Percentiles rank a stretch among this genome's conserved stretches.
Evolutionary conservation across 2,329 filamentous ascomycete species (phyloP).

Genomic region (Metarhizium robertsii): DNA sequence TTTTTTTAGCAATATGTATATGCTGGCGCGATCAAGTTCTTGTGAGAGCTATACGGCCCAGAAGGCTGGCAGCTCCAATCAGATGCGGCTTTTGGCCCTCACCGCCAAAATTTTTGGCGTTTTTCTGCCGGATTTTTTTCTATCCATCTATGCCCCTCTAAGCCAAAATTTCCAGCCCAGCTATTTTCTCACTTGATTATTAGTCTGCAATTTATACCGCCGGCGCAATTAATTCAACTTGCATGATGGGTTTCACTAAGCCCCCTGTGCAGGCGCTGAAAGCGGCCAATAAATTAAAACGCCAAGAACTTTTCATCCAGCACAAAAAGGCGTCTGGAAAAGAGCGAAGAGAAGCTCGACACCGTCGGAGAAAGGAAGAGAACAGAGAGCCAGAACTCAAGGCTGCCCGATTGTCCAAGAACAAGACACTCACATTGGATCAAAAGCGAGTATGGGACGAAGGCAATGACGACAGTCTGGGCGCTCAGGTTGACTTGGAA

Average conservation of each 20-base stretch:
- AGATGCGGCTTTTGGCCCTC: slow-evolving; percentile 10
- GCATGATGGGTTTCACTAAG: slow-evolving; percentile 25
- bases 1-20: not conserved
- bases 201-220: slow-evolving; percentile 7
- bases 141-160: slow-evolving; percentile 11
- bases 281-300: slow-evolving; percentile 67
- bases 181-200: not conserved
- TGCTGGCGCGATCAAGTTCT: not conserved
- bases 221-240: slow-evolving; percentile 9
- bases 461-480: slow-evolving; percentile 51
- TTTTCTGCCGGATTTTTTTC: slow-evolving; percentile 19
- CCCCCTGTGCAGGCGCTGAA: slow-evolving; percentile 29
- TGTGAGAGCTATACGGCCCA: not conserved
- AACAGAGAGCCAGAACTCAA: slow-evolving; percentile 69
- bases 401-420: slow-evolving; percentile 63
- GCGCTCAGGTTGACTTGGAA: slow-evolving; percentile 47
- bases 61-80: slow-evolving; percentile 14
- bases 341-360: slow-evolving; percentile 65
- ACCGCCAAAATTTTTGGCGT: slow-evolving; percentile 30
- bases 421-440: slow-evolving; percentile 75
- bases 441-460: slow-evolving; percentile 88
- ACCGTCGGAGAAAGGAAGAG: slow-evolving; percentile 76
- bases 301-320: slow-evolving; percentile 69
- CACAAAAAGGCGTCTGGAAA: slow-evolving; percentile 70
- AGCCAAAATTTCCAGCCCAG: slow-evolving; percentile 9